Percentiles rank a stretch among this genome's conserved stretches.
Evolutionary conservation across 1,284 basidiomycete genomes (phyloP).

Genomic region (Ustilago cynodontis): DNA sequence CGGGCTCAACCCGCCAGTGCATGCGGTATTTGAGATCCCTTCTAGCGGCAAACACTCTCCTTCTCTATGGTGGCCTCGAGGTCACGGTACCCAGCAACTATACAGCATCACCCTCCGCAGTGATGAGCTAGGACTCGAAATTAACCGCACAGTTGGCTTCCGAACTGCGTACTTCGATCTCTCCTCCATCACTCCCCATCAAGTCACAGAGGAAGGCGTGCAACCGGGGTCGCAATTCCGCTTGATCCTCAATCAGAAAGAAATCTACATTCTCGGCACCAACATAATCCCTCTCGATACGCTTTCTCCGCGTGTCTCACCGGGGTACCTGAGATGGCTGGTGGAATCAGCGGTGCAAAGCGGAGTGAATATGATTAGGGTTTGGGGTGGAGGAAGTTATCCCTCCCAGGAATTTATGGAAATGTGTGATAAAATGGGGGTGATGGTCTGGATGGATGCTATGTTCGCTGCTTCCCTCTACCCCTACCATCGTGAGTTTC

Average conservation of each 20-base stretch:
- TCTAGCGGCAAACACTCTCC: slow-evolving; percentile 31
- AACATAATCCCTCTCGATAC: slow-evolving; percentile 54
- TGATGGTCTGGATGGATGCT: slow-evolving; percentile 78
- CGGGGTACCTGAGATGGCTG: slow-evolving; percentile 45
- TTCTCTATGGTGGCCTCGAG: slow-evolving; percentile 59
- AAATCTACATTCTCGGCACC: slow-evolving; percentile 53
- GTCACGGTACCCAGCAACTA: slow-evolving; percentile 42
- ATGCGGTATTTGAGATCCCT: slow-evolving; percentile 39
- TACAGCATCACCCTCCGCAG: slow-evolving; percentile 43
- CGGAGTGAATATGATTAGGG: slow-evolving; percentile 53
- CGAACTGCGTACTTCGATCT: slow-evolving; percentile 58
- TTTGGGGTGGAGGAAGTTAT: slow-evolving; percentile 64
- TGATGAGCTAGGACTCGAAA: slow-evolving; percentile 20
- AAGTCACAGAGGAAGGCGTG: slow-evolving; percentile 26
- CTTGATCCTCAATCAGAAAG: slow-evolving; percentile 49
- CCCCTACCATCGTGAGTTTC: slow-evolving; percentile 73
- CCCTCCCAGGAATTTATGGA: slow-evolving; percentile 73
- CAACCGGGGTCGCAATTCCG: slow-evolving; percentile 53
- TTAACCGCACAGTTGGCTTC: slow-evolving; percentile 48
- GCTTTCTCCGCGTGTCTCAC: slow-evolving; percentile 32
- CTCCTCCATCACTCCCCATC: slow-evolving; percentile 24
- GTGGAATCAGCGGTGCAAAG: slow-evolving; percentile 37
- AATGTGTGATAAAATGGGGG: slow-evolving; percentile 77
- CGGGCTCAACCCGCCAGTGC: slow-evolving; percentile 31
- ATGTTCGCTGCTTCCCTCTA: slow-evolving; percentile 74